Evolutionary conservation across 176 grass and related monocot species (phyloP), one percentile per base, ranked within the genome.

Genomic region (bread wheat (Triticum aestivum)): DNA sequence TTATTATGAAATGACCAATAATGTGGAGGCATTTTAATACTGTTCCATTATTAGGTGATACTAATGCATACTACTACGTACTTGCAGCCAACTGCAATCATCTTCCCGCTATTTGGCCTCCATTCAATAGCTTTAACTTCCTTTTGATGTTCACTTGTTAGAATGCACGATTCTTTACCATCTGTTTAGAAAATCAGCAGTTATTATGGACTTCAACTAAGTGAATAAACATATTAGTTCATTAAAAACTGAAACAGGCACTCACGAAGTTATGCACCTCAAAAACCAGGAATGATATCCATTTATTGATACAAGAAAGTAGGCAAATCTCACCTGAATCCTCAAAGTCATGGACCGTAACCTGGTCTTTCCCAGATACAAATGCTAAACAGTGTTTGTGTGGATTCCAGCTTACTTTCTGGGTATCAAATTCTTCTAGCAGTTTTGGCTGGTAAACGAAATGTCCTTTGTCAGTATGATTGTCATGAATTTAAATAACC

Each of bases 71-170:
- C 56, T 79, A 72, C 24, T 75, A 74, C 88, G 69, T 82, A 96
- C 96, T 89, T 98, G 90, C 93, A 98, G 64, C 88, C 93, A 87
- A 94, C 82, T 74, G 96, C 89, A 65, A 98, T 91, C 91, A 94
- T 94, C 91, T 89, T 98, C 70, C 96, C 96, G 73, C 96, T 94
- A 47, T 98, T 98, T 79, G 92, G 93, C 83, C 93, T 95, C 96
- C 96, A 98, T 59, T 86, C 93, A 54, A 98, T 79, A 80, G 93
- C 80, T 88, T 90, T 96, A 70, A 94, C 85, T 62, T 92, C 88
- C 82, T 68, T 91, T 88, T 94, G 96, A 71, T 81, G 88, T 66
- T 94, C 93, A 26, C 88, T 98, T 27, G 86, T 91, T 79, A 98
- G 87, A 86, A 96, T 77, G 71, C 79, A 92, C 20, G 87, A 81